Conservation (phyloP, 371 early-diverging fungal genomes). For the Syncephalastrum racemosum region DNA sequence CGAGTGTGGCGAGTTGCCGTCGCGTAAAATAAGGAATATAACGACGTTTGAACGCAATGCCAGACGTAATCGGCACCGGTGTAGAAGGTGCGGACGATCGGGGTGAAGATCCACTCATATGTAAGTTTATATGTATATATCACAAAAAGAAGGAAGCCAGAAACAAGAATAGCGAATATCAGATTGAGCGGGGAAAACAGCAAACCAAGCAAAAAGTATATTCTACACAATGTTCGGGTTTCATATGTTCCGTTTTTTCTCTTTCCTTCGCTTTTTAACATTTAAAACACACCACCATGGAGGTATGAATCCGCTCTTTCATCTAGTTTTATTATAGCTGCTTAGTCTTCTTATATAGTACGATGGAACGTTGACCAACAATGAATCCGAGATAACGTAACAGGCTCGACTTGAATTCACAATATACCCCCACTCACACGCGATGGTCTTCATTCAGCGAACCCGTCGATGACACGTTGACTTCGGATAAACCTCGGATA, state of each 20-base stretch:
- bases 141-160: background rate
- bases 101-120: constrained; percentile 26
- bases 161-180: too few species aligned
- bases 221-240: background rate
- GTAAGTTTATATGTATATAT: background rate
- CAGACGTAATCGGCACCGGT: constrained; percentile 32
- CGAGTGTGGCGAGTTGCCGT: constrained; percentile 34
- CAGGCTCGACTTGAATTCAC: too few species aligned
- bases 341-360: too few species aligned
- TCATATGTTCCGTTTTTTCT: background rate
- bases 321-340: too few species aligned
- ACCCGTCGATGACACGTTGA: constrained; percentile 33
- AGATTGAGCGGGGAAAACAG: too few species aligned
- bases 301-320: too few species aligned
- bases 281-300: too few species aligned
- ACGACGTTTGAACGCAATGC: constrained; percentile 34
- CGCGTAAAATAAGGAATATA: constrained; percentile 46
- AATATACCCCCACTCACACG: too few species aligned
- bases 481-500: constrained; percentile 57
- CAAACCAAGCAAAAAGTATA: too few species aligned
- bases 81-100: constrained; percentile 22
- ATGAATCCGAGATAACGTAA: too few species aligned
- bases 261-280: too few species aligned
- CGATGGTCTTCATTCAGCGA: constrained; percentile 22
- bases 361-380: too few species aligned